Percentiles rank a stretch among this genome's conserved stretches.
Conservation (phyloP, 176 grass and related monocot species). For the Aegilops longissima region DNA sequence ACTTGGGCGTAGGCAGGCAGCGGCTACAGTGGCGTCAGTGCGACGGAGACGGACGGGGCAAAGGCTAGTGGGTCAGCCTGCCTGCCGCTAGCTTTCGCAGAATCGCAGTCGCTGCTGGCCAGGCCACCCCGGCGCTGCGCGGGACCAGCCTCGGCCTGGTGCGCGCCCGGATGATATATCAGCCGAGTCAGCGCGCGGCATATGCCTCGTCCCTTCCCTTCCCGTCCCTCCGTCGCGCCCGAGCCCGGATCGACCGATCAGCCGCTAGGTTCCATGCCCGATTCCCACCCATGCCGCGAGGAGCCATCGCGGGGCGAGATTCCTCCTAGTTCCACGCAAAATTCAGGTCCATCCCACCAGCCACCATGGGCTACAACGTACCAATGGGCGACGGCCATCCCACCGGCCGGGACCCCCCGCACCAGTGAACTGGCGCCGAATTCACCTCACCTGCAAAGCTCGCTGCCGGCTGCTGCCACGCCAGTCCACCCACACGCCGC, state of each 20-base stretch:
- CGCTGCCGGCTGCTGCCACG: not conserved
- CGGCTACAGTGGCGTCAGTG: not conserved
- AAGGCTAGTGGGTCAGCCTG: slow-evolving; percentile 8
- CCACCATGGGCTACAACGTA: too few relatives aligned
- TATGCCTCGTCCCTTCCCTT: not conserved
- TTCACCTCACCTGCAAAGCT: not conserved
- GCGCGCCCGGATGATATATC: not conserved
- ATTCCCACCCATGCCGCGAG: not conserved
- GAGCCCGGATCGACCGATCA: too few relatives aligned
- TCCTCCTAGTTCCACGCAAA: not conserved
- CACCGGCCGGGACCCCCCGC: not conserved
- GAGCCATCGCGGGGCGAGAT: not conserved
- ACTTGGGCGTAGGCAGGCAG: not conserved
- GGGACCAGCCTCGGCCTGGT: slow-evolving; percentile 11
- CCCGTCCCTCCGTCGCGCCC: not conserved
- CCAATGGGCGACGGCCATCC: too few relatives aligned
- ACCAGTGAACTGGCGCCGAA: not conserved
- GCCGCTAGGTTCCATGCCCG: too few relatives aligned
- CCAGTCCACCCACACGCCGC: too few relatives aligned
- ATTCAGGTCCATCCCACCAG: not conserved
- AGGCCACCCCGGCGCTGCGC: not conserved
- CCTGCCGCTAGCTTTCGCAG: not conserved
- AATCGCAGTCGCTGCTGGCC: not conserved
- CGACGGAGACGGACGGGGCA: not conserved
- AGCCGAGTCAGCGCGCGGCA: not conserved